Conservation (phyloP, 495 filamentous ascomycete genomes). For the Podospora anserina region DNA sequence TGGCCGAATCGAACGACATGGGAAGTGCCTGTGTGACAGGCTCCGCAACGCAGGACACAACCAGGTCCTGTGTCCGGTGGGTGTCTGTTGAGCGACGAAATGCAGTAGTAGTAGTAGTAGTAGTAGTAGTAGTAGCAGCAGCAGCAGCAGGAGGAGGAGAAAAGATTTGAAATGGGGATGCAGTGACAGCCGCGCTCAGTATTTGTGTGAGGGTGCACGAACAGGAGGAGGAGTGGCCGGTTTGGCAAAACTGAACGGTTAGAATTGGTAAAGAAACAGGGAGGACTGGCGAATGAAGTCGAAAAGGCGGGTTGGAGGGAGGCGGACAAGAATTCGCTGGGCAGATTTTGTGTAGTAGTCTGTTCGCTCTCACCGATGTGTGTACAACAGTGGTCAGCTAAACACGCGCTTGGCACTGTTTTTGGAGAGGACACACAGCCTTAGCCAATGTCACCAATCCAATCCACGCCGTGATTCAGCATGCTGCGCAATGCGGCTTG, state of each 20-base stretch:
- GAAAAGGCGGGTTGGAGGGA: background rate
- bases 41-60: background rate
- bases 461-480: too few species aligned
- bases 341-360: background rate
- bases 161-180: background rate
- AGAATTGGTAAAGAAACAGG: background rate
- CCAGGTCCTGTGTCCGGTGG: background rate
- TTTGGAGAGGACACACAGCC: background rate
- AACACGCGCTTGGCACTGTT: background rate
- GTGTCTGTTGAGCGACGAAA: background rate
- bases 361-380: background rate
- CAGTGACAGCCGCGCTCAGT: background rate
- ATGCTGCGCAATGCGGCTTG: background rate
- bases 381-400: background rate
- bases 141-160: background rate
- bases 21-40: background rate
- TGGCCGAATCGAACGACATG: slow-evolving; percentile 24
- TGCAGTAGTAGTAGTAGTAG: background rate
- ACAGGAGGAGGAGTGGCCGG: background rate
- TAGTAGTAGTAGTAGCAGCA: too few species aligned
- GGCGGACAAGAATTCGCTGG: background rate
- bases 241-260: background rate
- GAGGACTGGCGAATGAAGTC: background rate
- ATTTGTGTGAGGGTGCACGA: background rate
- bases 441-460: too few species aligned